Evolutionary conservation across 164 flowering plant species (phyloP), one percentile per base, ranked within the genome.

Genomic region (Berberis thunbergii): DNA sequence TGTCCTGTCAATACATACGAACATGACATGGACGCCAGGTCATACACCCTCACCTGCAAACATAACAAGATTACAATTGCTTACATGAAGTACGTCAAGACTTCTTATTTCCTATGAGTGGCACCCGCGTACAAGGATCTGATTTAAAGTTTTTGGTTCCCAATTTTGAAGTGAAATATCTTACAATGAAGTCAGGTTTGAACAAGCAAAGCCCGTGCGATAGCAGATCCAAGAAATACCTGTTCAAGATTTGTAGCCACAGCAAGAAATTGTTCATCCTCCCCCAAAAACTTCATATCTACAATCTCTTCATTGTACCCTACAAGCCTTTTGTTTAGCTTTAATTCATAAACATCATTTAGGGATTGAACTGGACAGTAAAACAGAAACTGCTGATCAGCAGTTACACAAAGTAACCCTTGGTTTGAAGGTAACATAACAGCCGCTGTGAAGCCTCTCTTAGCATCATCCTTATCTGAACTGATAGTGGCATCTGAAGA

Each of bases 181-280:
- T 49, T n/a, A 6, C 0, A 54, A 7, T 52, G 10, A 52, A 10
- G 2, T 52, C 54, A 52, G n/a, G 11, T 10, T 7, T 10, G 54
- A 11, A 52, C 1, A 9, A 5, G 11, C 4, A 11, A 52, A 52
- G n/a, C 3, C 4, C 38, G 12, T 50, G 26, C 7, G 8, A 43
- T 41, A 57, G 3, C 3, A 56, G 41, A 57, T 26, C 26, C 26
- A 26, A 41, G 11, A 41, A 57, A 11, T 75, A 86, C 97, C 81
- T 89, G 95, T 70, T 91, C 99, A 45, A 89, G 72, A 73, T 88
- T 91, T 61, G 99, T 91, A 52, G 99, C 89, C 67, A 94, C 89
- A 62, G 97, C 99, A 69, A 94, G 88, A 77, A 67, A 85, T 54
- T 80, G 76, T 72, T 94, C 99, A n/a, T 81, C 91, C 1, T 84